Conservation (phyloP, 805 yeast species). For the Novakomyces olei region DNA sequence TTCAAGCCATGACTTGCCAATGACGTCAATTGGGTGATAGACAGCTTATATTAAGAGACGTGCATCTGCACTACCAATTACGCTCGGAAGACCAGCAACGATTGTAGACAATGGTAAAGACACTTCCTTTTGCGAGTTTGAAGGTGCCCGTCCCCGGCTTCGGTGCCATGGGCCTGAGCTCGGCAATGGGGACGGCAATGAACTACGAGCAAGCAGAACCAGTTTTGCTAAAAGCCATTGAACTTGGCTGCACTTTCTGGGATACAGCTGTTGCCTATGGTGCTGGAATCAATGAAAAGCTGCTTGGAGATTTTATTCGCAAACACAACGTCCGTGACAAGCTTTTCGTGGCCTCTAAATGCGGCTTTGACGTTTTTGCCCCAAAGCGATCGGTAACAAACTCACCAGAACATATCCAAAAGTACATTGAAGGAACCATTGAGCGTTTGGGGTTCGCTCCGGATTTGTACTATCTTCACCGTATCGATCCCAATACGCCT, state of each 20-base stretch:
- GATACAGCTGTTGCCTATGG: slow-evolving; percentile 6
- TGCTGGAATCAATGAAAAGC: slow-evolving; percentile 3
- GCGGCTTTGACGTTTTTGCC: slow-evolving; percentile 17
- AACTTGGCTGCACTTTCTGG: slow-evolving; percentile 6
- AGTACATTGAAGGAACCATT: slow-evolving; percentile 7
- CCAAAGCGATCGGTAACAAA: slow-evolving; percentile 16
- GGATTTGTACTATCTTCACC: slow-evolving; percentile 51
- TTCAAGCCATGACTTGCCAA: too few species aligned
- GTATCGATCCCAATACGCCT: slow-evolving; percentile 37
- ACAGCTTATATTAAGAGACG: too few species aligned
- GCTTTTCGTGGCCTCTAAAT: slow-evolving; percentile 5
- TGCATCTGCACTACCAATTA: too few species aligned
- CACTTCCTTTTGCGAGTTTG: too few species aligned
- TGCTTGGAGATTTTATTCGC: slow-evolving; percentile 4
- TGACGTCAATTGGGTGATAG: too few species aligned
- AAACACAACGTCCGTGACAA: slow-evolving; percentile 5
- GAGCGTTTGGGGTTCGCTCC: slow-evolving; percentile 19
- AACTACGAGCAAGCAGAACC: slow-evolving; percentile 24
- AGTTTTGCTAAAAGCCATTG: slow-evolving; percentile 3
- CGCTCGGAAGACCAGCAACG: too few species aligned
- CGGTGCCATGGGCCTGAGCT: slow-evolving; percentile 6
- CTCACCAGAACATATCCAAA: slow-evolving; percentile 7
- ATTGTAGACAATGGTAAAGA: too few species aligned
- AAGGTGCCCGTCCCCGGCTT: slow-evolving; percentile 5
- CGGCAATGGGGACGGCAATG: too few species aligned